Evolutionary conservation across 352 stramenopile genomes (phyloP), one percentile per base, ranked within the genome.

Genomic region (Phytophthora cactorum): DNA sequence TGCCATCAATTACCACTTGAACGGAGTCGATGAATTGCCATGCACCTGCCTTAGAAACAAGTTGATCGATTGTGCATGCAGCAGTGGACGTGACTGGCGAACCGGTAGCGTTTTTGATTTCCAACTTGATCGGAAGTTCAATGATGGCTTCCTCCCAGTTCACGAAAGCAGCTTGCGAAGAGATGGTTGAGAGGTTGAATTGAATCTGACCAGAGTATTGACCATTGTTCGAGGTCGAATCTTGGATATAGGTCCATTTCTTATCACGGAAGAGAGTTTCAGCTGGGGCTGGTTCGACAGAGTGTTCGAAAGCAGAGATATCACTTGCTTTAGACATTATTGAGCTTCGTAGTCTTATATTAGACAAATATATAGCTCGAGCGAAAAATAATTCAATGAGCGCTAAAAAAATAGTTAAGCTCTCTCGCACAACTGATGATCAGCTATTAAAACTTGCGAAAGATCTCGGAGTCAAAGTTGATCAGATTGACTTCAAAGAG

Each of bases 121-220:
- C 22, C 15, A 69, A 22, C 44, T 69, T 69, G 5, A 59, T 17
- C 8, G 53, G 61, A 5, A 69, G 36, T 27, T 69, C 5, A 44
- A 69, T 69, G n/a, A 69, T 12, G 3, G 61, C 53, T 28, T 63
- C 61, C 53, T 63, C n/a, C 52, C 52, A 68, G 28, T 57, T 68
- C 3, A 69, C 61, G 17, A 63, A 69, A 14, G 61, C 43, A 1
- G 46, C 61, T 41, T 69, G 45, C 12, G 52, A 62, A n/a, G 46
- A 63, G 53, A 69, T 69, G 1, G 17, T 31, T 27, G 44, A 27
- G 15, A 50, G 17, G 28, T 50, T 50, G 5, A 50, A 50, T 31
- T 50, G 46, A 15, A 70, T 70, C n/a, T 70, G 62, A 12, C 62
- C 62, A 5, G 46, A 14, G 32, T 63, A 70, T 9, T 59, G 34